A percentile compares a stretch with the other conserved stretches of the same genome.
Evolutionary conservation across 176 grass and related monocot genomes (phyloP).

Genomic region (Hsuehochloa calcarea): DNA sequence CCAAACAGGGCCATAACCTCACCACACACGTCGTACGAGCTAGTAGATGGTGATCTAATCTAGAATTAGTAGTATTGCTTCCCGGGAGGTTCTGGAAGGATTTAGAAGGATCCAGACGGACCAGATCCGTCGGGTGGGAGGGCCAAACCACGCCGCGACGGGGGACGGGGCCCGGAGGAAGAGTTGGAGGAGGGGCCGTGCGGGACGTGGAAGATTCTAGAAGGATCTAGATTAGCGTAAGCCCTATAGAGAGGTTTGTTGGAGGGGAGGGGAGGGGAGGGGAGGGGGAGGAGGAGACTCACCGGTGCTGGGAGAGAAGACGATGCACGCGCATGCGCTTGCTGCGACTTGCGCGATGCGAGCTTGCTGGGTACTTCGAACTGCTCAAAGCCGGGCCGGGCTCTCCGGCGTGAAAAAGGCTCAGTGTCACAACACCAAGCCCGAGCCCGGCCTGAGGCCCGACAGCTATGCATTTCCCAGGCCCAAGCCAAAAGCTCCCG

Average conservation of each 20-base stretch:
- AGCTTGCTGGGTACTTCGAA: too few relatives aligned
- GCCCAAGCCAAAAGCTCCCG: too few relatives aligned
- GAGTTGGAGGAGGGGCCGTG: neutral
- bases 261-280: too few relatives aligned
- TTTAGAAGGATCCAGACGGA: neutral
- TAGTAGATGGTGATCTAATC: neutral
- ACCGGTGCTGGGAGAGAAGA: constrained; percentile 1
- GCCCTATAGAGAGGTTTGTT: neutral
- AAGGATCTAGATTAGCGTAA: neutral
- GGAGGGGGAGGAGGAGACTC: neutral
- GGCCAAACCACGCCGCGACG: neutral
- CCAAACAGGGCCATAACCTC: neutral
- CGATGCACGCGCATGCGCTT: neutral
- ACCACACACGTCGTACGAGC: neutral
- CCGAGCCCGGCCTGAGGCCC: too few relatives aligned
- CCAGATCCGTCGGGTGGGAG: neutral
- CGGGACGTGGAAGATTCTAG: too few relatives aligned
- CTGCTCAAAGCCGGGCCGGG: too few relatives aligned
- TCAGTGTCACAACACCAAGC: too few relatives aligned
- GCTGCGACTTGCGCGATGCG: too few relatives aligned
- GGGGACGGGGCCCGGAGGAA: too few relatives aligned
- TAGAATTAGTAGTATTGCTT: neutral
- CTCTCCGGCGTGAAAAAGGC: too few relatives aligned
- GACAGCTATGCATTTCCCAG: too few relatives aligned
- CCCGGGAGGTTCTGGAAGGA: neutral